A percentile compares a stretch with the other conserved stretches of the same genome.
phyloP scores from a whole-genome alignment of 2,329 filamentous ascomycete species.

The Cytospora piceicola region DNA sequence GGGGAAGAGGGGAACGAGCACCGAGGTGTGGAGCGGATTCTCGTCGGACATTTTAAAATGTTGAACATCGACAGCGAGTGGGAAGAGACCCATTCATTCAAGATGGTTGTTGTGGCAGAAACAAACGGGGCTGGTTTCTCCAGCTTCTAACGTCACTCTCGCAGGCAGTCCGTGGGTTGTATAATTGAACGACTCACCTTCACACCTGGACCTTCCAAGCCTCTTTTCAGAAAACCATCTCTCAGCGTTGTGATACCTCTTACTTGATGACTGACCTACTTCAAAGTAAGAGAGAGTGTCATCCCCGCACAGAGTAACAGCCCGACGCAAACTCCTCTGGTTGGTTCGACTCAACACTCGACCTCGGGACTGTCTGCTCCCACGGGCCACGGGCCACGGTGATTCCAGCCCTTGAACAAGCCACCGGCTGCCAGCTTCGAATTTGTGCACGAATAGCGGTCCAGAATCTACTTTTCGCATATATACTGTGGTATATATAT shows the following conservation, averaged over 20 bases:
- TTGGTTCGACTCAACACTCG: background rate
- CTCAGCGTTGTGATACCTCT: background rate
- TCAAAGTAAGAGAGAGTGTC: background rate
- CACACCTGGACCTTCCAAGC: background rate
- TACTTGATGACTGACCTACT: background rate
- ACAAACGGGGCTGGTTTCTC: background rate
- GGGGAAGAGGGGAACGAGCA: conserved; percentile 2
- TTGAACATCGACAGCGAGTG: background rate
- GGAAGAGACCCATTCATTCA: background rate
- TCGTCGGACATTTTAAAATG: background rate
- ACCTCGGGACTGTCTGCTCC: background rate
- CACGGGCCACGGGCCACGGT: too few species aligned
- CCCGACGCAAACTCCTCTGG: background rate
- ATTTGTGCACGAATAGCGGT: background rate
- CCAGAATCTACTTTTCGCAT: background rate
- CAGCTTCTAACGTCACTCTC: too few species aligned
- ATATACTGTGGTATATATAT: background rate
- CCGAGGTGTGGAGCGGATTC: background rate
- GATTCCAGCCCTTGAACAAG: background rate
- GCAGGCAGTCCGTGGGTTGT: too few species aligned
- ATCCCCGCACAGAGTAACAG: background rate
- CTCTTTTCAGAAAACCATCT: background rate
- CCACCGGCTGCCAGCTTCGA: background rate
- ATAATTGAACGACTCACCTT: too few species aligned
- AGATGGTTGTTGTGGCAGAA: background rate